phyloP scores from a whole-genome alignment of 768 basidiomycete genomes.

The Rhizopogon vulgaris region DNA sequence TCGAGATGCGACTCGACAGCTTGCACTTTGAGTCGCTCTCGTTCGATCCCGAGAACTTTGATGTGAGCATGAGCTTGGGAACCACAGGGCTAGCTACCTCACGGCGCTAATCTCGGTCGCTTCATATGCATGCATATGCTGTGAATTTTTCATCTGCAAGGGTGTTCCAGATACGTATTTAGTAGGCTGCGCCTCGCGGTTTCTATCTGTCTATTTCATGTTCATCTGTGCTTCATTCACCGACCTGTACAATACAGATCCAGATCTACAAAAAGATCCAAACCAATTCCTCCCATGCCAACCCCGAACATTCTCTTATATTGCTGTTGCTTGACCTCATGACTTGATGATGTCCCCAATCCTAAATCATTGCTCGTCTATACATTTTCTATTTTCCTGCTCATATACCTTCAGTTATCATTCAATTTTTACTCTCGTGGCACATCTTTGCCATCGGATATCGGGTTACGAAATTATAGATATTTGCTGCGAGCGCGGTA shows the following conservation, averaged over 20 bases:
- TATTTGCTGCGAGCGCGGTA: neutral
- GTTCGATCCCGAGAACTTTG: constrained; percentile 57
- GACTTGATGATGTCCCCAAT: neutral
- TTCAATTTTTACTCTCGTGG: too few species aligned
- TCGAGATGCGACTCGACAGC: constrained; percentile 68
- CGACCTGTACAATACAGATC: neutral
- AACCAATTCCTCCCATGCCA: neutral
- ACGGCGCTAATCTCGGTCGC: neutral
- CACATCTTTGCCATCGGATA: too few species aligned
- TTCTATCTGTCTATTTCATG: neutral
- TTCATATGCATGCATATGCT: neutral
- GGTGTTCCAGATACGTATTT: neutral
- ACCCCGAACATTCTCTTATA: neutral
- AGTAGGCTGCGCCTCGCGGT: neutral
- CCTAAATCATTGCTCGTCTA: neutral
- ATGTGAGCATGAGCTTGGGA: constrained; percentile 17
- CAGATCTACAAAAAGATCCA: neutral
- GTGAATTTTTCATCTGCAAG: neutral
- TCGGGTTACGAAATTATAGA: too few species aligned
- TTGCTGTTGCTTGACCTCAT: neutral
- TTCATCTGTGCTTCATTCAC: neutral
- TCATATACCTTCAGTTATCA: neutral
- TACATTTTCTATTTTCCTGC: neutral
- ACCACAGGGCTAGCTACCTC: neutral
- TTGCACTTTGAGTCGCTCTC: constrained; percentile 68